phyloP scores from a whole-genome alignment of 2,329 filamentous ascomycete genomes.

The Exserohilum rostratum region DNA sequence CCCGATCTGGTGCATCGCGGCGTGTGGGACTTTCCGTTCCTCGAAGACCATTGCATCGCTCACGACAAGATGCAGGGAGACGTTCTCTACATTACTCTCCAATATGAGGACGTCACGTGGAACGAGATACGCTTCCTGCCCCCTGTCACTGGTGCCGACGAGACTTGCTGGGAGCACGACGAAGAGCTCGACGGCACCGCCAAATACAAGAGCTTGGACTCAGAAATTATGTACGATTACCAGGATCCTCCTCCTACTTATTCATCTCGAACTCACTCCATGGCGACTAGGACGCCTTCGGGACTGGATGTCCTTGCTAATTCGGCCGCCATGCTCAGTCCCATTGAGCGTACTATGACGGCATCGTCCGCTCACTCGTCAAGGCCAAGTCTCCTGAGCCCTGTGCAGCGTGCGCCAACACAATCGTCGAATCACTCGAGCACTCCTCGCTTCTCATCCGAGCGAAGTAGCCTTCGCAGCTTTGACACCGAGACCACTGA shows the following conservation, averaged over 20 bases:
- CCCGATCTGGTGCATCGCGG: constrained; percentile 41
- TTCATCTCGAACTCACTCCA: constrained; percentile 49
- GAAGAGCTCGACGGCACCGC: constrained; percentile 48
- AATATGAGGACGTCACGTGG: constrained; percentile 50
- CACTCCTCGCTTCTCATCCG: constrained; percentile 38
- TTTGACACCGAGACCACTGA: constrained; percentile 46
- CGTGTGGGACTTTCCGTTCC: constrained; percentile 49
- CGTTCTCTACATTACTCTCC: constrained; percentile 49
- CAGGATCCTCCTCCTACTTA: constrained; percentile 52
- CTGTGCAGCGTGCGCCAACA: constrained; percentile 20
- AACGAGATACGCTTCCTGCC: constrained; percentile 48
- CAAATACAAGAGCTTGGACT: constrained; percentile 47
- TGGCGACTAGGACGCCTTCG: constrained; percentile 46
- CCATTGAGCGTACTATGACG: constrained; percentile 39
- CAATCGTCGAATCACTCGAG: constrained; percentile 26
- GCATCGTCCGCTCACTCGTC: constrained; percentile 20
- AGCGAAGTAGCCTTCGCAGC: constrained; percentile 46
- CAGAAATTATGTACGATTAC: constrained; percentile 52
- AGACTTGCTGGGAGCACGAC: constrained; percentile 49
- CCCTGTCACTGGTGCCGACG: constrained; percentile 37
- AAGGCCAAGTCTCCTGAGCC: constrained; percentile 18
- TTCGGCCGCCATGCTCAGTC: constrained; percentile 45
- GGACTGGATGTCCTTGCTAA: constrained; percentile 48
- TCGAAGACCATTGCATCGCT: constrained; percentile 50
- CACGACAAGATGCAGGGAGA: constrained; percentile 52